Percentiles rank a stretch among this genome's conserved stretches.
Evolutionary conservation across 352 stramenopile species (phyloP).

Genomic region (Phytophthora litchii): DNA sequence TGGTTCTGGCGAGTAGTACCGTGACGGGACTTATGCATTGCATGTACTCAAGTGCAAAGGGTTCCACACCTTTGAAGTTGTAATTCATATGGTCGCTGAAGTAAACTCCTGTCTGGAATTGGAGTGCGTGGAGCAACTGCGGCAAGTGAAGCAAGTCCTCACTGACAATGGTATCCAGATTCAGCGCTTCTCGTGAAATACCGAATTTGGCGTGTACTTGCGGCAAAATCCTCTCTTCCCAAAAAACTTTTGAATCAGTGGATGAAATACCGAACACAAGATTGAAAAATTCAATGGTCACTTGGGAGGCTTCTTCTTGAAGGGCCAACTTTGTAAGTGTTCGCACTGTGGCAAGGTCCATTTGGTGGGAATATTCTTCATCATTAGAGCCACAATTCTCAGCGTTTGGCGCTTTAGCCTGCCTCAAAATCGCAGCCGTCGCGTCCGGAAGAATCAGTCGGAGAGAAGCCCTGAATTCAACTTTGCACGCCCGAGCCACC

Average conservation of each 20-base stretch:
- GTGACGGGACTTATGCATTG: constrained; percentile 22
- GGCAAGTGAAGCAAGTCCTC: constrained; percentile 56
- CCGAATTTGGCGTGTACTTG: constrained; percentile 53
- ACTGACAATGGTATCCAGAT: constrained; percentile 38
- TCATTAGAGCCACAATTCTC: constrained; percentile 6
- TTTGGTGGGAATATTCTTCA: constrained; percentile 1
- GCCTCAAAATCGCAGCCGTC: constrained; percentile 24
- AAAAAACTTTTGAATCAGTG: constrained; percentile 45
- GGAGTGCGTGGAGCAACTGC: constrained; percentile 56
- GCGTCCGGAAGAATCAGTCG: constrained; percentile 37
- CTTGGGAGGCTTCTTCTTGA: constrained; percentile 21
- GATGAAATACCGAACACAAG: constrained; percentile 44
- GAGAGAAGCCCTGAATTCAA: constrained; percentile 46
- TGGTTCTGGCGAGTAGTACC: constrained; percentile 34
- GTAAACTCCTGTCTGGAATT: constrained; percentile 38
- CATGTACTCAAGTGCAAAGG: constrained; percentile 34
- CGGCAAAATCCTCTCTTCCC: constrained; percentile 58
- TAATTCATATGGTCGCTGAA: constrained; percentile 41
- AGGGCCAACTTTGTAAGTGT: constrained; percentile 26
- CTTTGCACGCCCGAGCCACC: constrained; percentile 64
- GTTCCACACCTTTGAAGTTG: constrained; percentile 39
- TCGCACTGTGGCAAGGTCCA: constrained; percentile 17
- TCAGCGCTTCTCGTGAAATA: constrained; percentile 9
- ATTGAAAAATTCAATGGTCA: constrained; percentile 63
- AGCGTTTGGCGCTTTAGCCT: constrained; percentile 11